Evolutionary conservation across 768 basidiomycete genomes (phyloP), one percentile per base, ranked within the genome.

Genomic region (Kwoniella sp.): DNA sequence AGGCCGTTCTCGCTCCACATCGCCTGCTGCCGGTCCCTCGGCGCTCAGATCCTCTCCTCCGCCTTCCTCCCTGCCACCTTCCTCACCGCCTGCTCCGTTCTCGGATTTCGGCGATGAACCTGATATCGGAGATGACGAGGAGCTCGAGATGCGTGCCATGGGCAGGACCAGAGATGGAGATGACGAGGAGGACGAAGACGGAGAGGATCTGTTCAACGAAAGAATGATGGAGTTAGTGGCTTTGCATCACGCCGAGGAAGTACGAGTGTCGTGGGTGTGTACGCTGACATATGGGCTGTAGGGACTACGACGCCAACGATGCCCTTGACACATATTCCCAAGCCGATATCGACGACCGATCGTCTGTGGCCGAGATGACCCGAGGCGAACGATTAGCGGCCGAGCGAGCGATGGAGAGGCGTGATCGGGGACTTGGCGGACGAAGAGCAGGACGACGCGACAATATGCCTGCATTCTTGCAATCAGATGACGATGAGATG

Each of bases 181-280:
- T 57, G 89, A 85, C 29, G 90, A 87, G 4, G 82, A 81, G n/a
- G 90, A 89, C 12, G 92, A 86, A n/a, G 90, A 91, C 25, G 91
- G 91, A 38, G 95, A 97, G 80, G 95, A 98, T 82, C 86, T 99
- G 48, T 97, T 94, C 80, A 90, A 85, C 34, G 87, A 93, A n/a
- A 84, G 83, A 55, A 73, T 84, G 75, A 81, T 91, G 64, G 86
- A 90, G 79, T 83, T 85, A 85, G 94, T 91, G 30, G 61, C 9
- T n/a, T 31, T n/a, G 23, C 45, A 17, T n/a, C n/a, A n/a, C n/a
- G n/a, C n/a, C n/a, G n/a, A n/a, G n/a, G n/a, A n/a, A n/a, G n/a
- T n/a, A n/a, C 12, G 5, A 25, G 4, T 11, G 41, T 58, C 45
- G 30, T 12, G 15, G 30, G 29, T 11, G 0, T 9, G 8, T 20